Percentiles rank a stretch among this genome's conserved stretches.
Evolutionary conservation across 805 yeast genomes (phyloP).

Genomic region (Saccharomycopsis guyanensis): DNA sequence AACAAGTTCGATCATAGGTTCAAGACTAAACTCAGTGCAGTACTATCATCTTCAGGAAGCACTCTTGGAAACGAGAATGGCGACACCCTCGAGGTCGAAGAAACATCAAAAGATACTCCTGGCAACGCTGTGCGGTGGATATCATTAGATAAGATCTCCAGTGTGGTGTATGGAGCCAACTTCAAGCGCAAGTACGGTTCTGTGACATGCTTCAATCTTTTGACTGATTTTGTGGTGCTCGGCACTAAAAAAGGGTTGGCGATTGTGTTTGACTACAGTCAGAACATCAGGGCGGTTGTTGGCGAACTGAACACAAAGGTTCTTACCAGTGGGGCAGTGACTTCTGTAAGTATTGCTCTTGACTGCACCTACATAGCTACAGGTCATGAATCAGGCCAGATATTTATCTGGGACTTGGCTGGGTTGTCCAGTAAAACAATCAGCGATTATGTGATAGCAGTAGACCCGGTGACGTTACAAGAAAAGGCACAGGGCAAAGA

Average conservation of each 20-base stretch:
- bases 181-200: conserved; percentile 33
- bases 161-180: conserved; percentile 4
- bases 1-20: conserved; percentile 16
- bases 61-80: neutral
- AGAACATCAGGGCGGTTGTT: conserved; percentile 42
- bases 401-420: conserved; percentile 60
- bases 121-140: conserved; percentile 5
- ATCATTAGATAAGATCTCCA: conserved; percentile 5
- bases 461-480: conserved; percentile 26
- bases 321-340: conserved; percentile 39
- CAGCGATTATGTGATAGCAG: conserved; percentile 23
- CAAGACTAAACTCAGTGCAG: conserved; percentile 11
- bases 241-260: conserved; percentile 68
- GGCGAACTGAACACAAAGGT: conserved; percentile 27
- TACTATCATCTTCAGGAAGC: neutral
- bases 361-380: conserved; percentile 67
- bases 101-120: neutral
- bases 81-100: neutral
- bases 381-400: conserved; percentile 58
- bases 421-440: conserved; percentile 24
- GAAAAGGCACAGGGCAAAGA: conserved; percentile 26
- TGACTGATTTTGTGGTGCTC: conserved; percentile 43
- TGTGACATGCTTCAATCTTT: conserved; percentile 38
- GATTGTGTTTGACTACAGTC: conserved; percentile 62
- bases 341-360: conserved; percentile 49